phyloP scores from a whole-genome alignment of 345 rosid species.

The Arabidopsis thaliana region DNA sequence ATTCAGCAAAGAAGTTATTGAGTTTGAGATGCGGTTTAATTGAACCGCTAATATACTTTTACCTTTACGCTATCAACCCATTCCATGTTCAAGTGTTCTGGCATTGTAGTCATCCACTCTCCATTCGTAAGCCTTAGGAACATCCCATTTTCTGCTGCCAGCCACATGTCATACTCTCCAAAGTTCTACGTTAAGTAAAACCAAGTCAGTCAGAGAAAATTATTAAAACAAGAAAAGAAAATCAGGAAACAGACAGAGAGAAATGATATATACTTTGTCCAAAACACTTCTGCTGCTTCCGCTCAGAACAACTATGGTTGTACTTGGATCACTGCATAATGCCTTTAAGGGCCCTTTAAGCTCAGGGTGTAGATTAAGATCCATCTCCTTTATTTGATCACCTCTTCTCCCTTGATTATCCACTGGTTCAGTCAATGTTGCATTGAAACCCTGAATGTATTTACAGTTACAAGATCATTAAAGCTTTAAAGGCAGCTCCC shows the following conservation, averaged over 20 bases:
- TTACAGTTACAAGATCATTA: background rate
- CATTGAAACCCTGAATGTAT: slow-evolving; percentile 85
- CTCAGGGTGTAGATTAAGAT: slow-evolving; percentile 89
- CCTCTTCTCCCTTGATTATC: slow-evolving; percentile 90
- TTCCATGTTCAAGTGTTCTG: slow-evolving; percentile 97
- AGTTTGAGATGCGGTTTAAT: slow-evolving; percentile 1
- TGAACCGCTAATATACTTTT: slow-evolving; percentile 15
- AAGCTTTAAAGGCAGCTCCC: background rate
- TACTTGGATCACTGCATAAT: slow-evolving; percentile 75
- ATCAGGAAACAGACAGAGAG: slow-evolving; percentile 9
- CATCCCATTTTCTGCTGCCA: slow-evolving; percentile 99
- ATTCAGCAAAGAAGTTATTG: slow-evolving; percentile 25
- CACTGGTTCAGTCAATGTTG: slow-evolving; percentile 90
- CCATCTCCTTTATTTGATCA: slow-evolving; percentile 98
- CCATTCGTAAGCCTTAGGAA: slow-evolving; percentile 82
- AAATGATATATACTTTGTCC: slow-evolving; percentile 63
- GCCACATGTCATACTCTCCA: slow-evolving; percentile 83
- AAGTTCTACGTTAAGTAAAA: slow-evolving; percentile 65
- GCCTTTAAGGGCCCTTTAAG: slow-evolving; percentile 65
- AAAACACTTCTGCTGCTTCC: slow-evolving; percentile 79
- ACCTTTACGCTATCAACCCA: slow-evolving; percentile 99
- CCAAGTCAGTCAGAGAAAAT: slow-evolving; percentile 16
- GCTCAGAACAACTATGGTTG: slow-evolving; percentile 88
- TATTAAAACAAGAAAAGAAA: background rate
- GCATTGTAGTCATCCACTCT: slow-evolving; percentile 99